These are phyloP conservation scores for Pochonia chlamydosporia DNA, from an alignment of 2,329 filamentous ascomycete species.

Conservation along the genomic window DNA sequence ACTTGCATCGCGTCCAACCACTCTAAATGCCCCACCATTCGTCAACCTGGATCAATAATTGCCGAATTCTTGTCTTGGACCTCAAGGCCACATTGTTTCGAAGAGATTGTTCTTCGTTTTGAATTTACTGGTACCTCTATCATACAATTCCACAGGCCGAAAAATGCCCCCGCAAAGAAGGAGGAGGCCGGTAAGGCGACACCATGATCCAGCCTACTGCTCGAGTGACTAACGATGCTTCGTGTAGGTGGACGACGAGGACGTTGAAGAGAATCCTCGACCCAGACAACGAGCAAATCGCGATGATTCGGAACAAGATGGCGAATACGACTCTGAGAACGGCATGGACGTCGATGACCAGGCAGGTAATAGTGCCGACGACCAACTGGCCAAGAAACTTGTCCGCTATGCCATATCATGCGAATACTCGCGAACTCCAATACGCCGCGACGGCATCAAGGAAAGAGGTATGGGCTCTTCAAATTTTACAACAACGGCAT, in stretches of 20 bases:
- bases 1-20: not conserved
- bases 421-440: slow-evolving; percentile 56
- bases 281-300: slow-evolving; percentile 25
- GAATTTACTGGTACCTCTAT: not conserved
- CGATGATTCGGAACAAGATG: slow-evolving; percentile 24
- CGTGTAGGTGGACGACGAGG: slow-evolving; percentile 21
- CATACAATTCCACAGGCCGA: not conserved
- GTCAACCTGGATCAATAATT: not conserved
- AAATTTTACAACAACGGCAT: not conserved
- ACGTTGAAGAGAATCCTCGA: slow-evolving; percentile 25
- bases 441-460: slow-evolving; percentile 56
- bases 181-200: slow-evolving; percentile 23
- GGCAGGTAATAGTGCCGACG: slow-evolving; percentile 34
- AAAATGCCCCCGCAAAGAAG: slow-evolving; percentile 29
- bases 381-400: slow-evolving; percentile 58
- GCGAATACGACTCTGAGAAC: slow-evolving; percentile 30
- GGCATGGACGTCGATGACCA: slow-evolving; percentile 25
- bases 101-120: not conserved
- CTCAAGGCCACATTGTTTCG: not conserved
- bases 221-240: not conserved
- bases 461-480: slow-evolving; percentile 47
- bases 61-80: no score
- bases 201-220: not conserved
- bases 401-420: slow-evolving; percentile 63
- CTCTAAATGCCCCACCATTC: not conserved